These are phyloP conservation scores for Rhodotorula sp. DNA, from an alignment of 1,284 basidiomycete genomes.

Conservation along the genomic window DNA sequence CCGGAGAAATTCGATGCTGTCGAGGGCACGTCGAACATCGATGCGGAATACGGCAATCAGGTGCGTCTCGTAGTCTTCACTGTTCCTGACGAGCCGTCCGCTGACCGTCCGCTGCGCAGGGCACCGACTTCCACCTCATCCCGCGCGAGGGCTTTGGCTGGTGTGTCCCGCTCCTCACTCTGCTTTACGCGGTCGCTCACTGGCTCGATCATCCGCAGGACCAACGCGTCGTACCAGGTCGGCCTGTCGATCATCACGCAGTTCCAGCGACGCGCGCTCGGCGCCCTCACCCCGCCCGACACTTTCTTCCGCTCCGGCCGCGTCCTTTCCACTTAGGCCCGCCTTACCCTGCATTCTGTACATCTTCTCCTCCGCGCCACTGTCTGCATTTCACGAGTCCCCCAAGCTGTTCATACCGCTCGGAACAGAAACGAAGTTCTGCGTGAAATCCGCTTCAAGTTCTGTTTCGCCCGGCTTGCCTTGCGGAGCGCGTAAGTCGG, in stretches of 20 bases:
- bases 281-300: conserved; percentile 87
- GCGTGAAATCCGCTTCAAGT: too few species aligned
- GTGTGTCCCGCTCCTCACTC: conserved; percentile 47
- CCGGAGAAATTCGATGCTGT: conserved; percentile 90
- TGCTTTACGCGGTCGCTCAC: background rate
- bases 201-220: conserved; percentile 33
- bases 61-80: background rate
- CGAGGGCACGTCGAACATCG: conserved; percentile 72
- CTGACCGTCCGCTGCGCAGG: conserved; percentile 59
- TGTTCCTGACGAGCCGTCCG: too few species aligned
- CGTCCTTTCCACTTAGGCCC: background rate
- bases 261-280: conserved; percentile 91
- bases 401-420: background rate
- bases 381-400: background rate
- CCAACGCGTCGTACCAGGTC: conserved; percentile 81
- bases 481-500: too few species aligned
- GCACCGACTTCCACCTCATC: conserved; percentile 93
- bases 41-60: conserved; percentile 88
- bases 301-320: conserved; percentile 65
- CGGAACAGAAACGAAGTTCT: too few species aligned
- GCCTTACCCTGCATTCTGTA: background rate
- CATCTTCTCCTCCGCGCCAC: background rate
- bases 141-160: conserved; percentile 96
- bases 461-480: too few species aligned
- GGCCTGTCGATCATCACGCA: conserved; percentile 91